These are phyloP conservation scores for Trametes coccinea DNA, from an alignment of 768 basidiomycete species.

Conservation along the genomic window DNA sequence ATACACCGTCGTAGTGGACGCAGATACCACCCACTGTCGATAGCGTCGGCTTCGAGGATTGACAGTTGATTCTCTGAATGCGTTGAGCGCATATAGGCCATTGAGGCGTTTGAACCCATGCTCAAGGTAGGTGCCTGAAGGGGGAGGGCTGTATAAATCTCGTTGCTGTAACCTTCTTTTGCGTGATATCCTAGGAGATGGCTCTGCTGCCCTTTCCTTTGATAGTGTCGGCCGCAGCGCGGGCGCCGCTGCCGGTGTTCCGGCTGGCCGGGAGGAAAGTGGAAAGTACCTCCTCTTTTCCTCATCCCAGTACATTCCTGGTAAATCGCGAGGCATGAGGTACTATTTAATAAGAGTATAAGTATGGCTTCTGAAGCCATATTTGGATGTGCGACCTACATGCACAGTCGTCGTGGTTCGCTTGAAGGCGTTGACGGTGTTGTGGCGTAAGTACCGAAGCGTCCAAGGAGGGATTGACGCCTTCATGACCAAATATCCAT, in stretches of 20 bases:
- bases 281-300: conserved; percentile 34
- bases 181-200: neutral
- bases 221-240: neutral
- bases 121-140: neutral
- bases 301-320: conserved; percentile 37
- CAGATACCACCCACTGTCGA: neutral
- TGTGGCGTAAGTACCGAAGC: too few species aligned
- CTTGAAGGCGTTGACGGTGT: too few species aligned
- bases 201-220: neutral
- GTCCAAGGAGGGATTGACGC: neutral
- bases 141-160: neutral
- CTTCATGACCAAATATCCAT: conserved; percentile 21
- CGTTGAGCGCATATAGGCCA: neutral
- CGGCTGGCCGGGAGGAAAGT: conserved; percentile 22
- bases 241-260: neutral
- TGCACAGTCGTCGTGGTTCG: too few species aligned
- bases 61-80: neutral
- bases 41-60: neutral
- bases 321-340: conserved; percentile 30
- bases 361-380: too few species aligned
- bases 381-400: too few species aligned
- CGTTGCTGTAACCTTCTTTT: neutral
- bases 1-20: neutral
- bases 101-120: neutral
- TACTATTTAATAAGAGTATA: too few species aligned